Evolutionary conservation across 2,329 filamentous ascomycete genomes (phyloP).

Genomic region (Curvularia verruculosa): DNA sequence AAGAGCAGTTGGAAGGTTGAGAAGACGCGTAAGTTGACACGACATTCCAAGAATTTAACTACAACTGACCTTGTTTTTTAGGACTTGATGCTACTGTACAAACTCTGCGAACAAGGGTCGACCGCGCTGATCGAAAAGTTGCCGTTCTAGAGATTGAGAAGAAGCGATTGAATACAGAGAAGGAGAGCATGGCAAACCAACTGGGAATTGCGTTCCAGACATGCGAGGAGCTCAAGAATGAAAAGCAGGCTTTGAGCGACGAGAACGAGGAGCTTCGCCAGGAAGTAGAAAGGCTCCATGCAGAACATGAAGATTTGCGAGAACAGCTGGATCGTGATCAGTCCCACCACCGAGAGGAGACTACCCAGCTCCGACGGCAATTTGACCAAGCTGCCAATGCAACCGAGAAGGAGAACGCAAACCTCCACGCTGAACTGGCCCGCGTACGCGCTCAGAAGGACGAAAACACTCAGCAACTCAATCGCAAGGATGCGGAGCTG

Average conservation of each 20-base stretch:
- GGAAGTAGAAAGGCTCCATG: conserved; percentile 43
- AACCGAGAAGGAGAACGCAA: conserved; percentile 44
- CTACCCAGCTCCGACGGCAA: conserved; percentile 42
- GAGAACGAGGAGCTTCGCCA: conserved; percentile 49
- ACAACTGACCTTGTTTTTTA: conserved; percentile 35
- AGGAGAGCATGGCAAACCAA: conserved; percentile 68
- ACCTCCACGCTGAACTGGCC: conserved; percentile 41
- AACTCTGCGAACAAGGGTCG: conserved; percentile 65
- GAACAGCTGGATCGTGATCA: conserved; percentile 43
- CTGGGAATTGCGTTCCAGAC: conserved; percentile 66
- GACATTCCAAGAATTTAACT: neutral
- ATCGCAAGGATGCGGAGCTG: conserved; percentile 43
- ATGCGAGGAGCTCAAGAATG: conserved; percentile 57
- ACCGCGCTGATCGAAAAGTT: conserved; percentile 67
- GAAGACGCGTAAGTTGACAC: conserved; percentile 60
- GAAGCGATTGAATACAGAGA: conserved; percentile 66
- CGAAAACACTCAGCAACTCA: conserved; percentile 45
- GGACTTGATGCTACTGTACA: conserved; percentile 66
- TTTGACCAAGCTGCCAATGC: conserved; percentile 42
- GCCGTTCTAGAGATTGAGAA: conserved; percentile 68
- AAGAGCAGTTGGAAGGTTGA: conserved; percentile 53
- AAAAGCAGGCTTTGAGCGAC: conserved; percentile 49
- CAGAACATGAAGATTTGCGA: conserved; percentile 44
- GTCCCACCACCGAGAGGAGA: conserved; percentile 44
- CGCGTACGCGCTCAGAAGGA: conserved; percentile 44